These are phyloP conservation scores for Xanthoparmelia taractica DNA, from an alignment of 495 filamentous ascomycete genomes.

Conservation along the genomic window DNA sequence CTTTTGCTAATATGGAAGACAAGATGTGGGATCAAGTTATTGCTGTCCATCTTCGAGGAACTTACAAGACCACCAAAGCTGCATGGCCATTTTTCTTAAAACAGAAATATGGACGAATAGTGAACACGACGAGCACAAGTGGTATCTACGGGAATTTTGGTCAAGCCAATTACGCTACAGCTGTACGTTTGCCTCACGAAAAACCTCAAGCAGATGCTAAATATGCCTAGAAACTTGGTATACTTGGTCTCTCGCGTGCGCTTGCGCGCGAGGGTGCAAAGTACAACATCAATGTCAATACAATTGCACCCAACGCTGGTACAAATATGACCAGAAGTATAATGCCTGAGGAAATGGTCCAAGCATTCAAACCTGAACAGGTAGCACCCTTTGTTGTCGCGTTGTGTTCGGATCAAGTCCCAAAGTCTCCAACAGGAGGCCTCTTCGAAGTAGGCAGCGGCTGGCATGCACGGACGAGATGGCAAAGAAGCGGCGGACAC, in stretches of 20 bases:
- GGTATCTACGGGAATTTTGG: conserved; percentile 99
- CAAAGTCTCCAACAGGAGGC: conserved; percentile 73
- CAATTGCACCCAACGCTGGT: conserved; percentile 94
- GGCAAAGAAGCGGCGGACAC: conserved; percentile 87
- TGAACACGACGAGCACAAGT: conserved; percentile 94
- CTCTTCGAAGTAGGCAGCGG: conserved; percentile 96
- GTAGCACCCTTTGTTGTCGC: conserved; percentile 88
- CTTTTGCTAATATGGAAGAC: conserved; percentile 96
- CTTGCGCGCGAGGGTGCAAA: conserved; percentile 89
- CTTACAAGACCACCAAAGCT: conserved; percentile 95
- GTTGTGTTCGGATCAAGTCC: conserved; percentile 81
- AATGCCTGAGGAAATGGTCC: conserved; percentile 95
- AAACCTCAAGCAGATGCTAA: conserved; percentile 18
- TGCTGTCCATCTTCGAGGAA: conserved; percentile 87
- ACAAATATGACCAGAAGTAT: conserved; percentile 93
- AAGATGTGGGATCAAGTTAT: conserved; percentile 87
- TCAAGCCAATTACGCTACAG: conserved; percentile 94
- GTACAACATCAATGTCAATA: conserved; percentile 98
- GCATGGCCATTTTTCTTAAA: conserved; percentile 97
- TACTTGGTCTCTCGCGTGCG: conserved; percentile 88
- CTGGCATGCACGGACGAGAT: conserved; percentile 85
- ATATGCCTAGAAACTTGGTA: conserved; percentile 61
- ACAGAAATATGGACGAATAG: conserved; percentile 94
- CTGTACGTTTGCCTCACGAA: conserved; percentile 46
- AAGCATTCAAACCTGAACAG: conserved; percentile 99